Evolutionary conservation across 2,329 filamentous ascomycete genomes (phyloP).

Genomic region (Fusarium sulawesiense): DNA sequence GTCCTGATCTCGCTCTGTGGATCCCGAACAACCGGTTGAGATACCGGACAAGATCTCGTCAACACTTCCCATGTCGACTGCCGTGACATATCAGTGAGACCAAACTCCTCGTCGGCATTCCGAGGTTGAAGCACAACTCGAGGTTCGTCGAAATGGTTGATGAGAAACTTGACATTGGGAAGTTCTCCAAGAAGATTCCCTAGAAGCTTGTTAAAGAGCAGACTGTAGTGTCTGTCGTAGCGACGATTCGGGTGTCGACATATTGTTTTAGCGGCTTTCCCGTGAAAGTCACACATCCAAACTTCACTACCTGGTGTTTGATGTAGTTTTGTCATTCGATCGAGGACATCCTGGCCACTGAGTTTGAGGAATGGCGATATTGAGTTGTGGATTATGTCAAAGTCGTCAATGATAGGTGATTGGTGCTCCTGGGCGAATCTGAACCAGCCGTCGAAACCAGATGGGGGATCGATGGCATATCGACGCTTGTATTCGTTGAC

Average conservation of each 20-base stretch:
- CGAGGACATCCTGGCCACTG: slow-evolving; percentile 49
- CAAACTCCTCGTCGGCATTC: slow-evolving; percentile 7
- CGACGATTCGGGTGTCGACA: slow-evolving; percentile 51
- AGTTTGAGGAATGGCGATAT: slow-evolving; percentile 57
- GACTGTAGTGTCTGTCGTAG: slow-evolving; percentile 50
- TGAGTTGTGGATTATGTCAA: slow-evolving; percentile 56
- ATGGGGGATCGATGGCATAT: slow-evolving; percentile 57
- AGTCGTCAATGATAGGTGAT: slow-evolving; percentile 63
- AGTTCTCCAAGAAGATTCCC: slow-evolving; percentile 41
- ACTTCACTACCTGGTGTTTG: slow-evolving; percentile 48
- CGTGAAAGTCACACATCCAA: slow-evolving; percentile 52
- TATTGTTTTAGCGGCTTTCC: slow-evolving; percentile 39
- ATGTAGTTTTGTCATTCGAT: slow-evolving; percentile 46
- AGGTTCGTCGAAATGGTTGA: slow-evolving; percentile 63
- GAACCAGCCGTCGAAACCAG: slow-evolving; percentile 61
- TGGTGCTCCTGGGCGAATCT: slow-evolving; percentile 53
- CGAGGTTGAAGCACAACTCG: slow-evolving; percentile 51
- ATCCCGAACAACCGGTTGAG: neutral
- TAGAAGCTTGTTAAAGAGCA: slow-evolving; percentile 49
- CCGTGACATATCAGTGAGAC: slow-evolving; percentile 45
- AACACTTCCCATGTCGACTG: slow-evolving; percentile 49
- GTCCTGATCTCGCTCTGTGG: slow-evolving; percentile 15
- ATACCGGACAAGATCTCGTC: slow-evolving; percentile 45
- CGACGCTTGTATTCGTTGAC: slow-evolving; percentile 56
- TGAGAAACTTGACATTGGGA: slow-evolving; percentile 55